Evolutionary conservation across 164 flowering plant genomes (phyloP).

Genomic region (Tinospora cordifolia): DNA sequence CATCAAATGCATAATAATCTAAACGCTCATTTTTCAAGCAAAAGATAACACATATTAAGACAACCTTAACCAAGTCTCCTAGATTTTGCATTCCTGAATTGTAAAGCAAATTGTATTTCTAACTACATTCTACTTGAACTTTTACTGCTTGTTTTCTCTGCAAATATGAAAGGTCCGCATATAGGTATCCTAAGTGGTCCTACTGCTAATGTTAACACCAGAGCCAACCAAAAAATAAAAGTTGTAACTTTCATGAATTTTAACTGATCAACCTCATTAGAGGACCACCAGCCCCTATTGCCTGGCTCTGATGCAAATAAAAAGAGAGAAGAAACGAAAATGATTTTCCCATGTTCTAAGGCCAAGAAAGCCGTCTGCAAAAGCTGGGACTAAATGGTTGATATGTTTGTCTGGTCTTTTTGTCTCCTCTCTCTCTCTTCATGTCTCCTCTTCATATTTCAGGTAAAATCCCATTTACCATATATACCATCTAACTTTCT

Average conservation of each 20-base stretch:
- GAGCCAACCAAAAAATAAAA: conserved; percentile 5
- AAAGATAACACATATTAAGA: background rate
- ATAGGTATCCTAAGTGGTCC: background rate
- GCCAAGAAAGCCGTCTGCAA: conserved; percentile 16
- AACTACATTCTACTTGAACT: background rate
- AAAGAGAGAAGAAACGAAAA: background rate
- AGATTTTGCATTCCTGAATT: background rate
- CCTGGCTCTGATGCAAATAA: conserved; percentile 19
- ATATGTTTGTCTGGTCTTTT: conserved; percentile 18
- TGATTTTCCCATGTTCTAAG: conserved; percentile 27
- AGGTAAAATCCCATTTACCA: background rate
- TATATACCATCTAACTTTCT: background rate
- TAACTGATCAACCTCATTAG: conserved; percentile 13
- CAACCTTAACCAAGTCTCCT: background rate
- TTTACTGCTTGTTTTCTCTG: background rate
- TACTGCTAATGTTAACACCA: conserved; percentile 1
- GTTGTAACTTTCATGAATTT: background rate
- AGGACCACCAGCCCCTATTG: conserved; percentile 9
- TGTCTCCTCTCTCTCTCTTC: background rate
- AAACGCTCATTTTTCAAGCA: too few species aligned
- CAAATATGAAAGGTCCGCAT: too few species aligned
- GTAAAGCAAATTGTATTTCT: background rate
- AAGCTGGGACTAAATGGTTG: conserved; percentile 16
- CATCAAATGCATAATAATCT: conserved; percentile 6
- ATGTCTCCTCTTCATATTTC: background rate